Evolutionary conservation across 2,329 filamentous ascomycete genomes (phyloP), one percentile per base, ranked within the genome.

Genomic region (Calonectria pauciramosa): DNA sequence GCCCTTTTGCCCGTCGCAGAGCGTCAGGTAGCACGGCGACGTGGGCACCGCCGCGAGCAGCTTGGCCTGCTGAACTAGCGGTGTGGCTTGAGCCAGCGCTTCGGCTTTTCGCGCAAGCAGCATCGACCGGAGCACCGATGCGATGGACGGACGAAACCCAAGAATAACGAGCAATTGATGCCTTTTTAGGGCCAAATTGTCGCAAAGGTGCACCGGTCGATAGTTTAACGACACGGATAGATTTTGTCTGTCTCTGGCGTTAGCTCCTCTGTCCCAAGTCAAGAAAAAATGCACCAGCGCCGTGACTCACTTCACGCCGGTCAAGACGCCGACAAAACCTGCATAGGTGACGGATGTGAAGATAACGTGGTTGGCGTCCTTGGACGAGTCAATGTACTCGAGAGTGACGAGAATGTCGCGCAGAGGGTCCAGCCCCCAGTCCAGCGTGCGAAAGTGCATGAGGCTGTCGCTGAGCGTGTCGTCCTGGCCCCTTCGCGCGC

Each of bases 381-480:
- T 72, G 49, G 71, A 69, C 32, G 74, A 71, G 49, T 75, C 74
- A 26, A 75, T 71, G 63, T 67, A 71, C 32, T 76, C 74, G 9
- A 76, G 51, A 30, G 68, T 66, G 28, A 74, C 65, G 4, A 74
- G 51, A 13, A 76, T 44, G 23, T 76, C 71, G 36, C 72, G 56
- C 64, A 76, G 32, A 10, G 72, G 68, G 71, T 72, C 74, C 32
- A 74, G 44, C 23, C 74, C 74, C 74, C 74, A 76, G 5, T 76
- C 72, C 23, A 74, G 56, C 77, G 87, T 89, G 23, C 89, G 83
- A 74, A 90, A 90, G 82, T 90, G 89, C 81, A 90, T 81, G 85
- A 90, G 87, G 60, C 60, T 34, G 30, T 65, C 44, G 18, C 60
- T 65, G 38, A 23, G 36, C 26, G 41, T 41, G 4, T 44, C 84